Evolutionary conservation across 768 basidiomycete species (phyloP), one percentile per base, ranked within the genome.

Genomic region (Boletellus ananas): DNA sequence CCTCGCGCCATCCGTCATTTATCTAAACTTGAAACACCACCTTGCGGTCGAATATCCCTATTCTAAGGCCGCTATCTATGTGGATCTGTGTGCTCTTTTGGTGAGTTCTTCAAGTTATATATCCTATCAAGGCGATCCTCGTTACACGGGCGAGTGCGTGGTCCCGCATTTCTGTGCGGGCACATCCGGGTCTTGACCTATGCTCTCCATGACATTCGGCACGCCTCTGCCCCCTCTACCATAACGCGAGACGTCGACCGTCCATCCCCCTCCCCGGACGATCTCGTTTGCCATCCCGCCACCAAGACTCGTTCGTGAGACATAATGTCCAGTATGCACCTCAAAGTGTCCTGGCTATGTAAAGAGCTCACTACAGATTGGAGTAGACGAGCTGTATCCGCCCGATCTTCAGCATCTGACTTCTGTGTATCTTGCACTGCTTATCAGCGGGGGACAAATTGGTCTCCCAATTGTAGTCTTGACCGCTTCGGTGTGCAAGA

Each of bases 371-470:
- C 14, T 12, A 39, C 17, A n/a, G n/a, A 31, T 43, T 10, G 43
- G 33, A 49, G 38, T 12, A 57, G 57, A 45, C 21, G 23, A 34
- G 38, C 21, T 12, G 13, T 29, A 56, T 33, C 48, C 55, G 1
- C 66, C 52, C 42, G 51, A 67, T 45, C 58, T 69, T 43, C 49
- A 57, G 34, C 57, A 64, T 40, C 56, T 80, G 21, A 58, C 61
- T 12, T 51, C 74, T 20, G 60, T 68, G 7, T 83, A 72, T 58
- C 67, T 81, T 45, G 67, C 65, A 18, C 66, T 84, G 7, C 75
- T 79, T 47, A 68, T 80, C 21, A 53, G 69, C 34, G 83, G 79
- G 31, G 81, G 80, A 1, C 76, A 83, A 49, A 60, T 80, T 36
- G 74, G 77, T 39, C 63, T 82, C 12, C 79, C 78, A 13, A 52